Base-by-base conservation (phyloP, 306 rosid genomes). In the Castanea sativa region DNA sequence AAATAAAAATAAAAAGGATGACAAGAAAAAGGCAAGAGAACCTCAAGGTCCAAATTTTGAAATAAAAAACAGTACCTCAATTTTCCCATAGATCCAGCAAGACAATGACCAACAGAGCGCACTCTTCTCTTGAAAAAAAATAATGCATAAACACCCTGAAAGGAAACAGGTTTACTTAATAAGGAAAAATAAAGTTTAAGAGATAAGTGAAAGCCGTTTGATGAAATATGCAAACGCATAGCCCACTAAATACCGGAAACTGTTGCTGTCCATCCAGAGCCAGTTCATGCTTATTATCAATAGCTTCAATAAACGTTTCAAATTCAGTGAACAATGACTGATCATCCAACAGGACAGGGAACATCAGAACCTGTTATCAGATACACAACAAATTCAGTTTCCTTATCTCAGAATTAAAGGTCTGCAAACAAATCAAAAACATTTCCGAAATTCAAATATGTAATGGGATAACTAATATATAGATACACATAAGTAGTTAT, bases 81-180 rank as follows among this genome's bases (percentile, higher is more conserved):
- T 72, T 85, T 95, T 81, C 97, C 99, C 97, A 95, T 91, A 20
- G 92, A 84, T 75, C 85, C 90, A 75, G 97, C 97, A 79, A 95
- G 86, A 64, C 98, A 98, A 82, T 92, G 89, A 81, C 99, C 99
- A 80, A 95, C 92, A 78, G 97, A 88, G 76, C 99, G 95, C 84
- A 95, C 97, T 72, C 91, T 91, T 84, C 99, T 85, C 80, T 85
- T 92, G 88, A 92, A 95, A 85, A 95, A 95, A 70, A 95, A 90
- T 63, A 95, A 87, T 56, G 95, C 97, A 88, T 92, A 95, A 30
- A 91, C 97, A 79, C 99, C 99, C 99, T 95, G 81, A 69, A 69
- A 82, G 67, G 83, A 71, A 81, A 83, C 65, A 69, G 35, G 64
- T 69, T 83, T 57, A 69, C 76, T 61, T 14, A 30, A 33, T 78